phyloP scores from a whole-genome alignment of 805 yeast genomes.

The Zygotorulaspora chibaensis region DNA sequence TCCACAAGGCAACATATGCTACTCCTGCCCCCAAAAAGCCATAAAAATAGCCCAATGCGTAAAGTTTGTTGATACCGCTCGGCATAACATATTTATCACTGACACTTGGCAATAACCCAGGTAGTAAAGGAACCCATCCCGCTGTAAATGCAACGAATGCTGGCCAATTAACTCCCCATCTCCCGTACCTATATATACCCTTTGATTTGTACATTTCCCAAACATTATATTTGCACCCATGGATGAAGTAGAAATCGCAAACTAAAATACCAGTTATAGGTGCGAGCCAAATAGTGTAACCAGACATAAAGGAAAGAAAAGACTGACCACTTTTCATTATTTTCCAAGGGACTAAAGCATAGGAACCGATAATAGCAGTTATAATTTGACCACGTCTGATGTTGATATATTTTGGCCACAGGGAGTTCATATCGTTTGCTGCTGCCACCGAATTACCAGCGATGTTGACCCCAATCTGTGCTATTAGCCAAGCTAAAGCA shows the following conservation, averaged over 20 bases:
- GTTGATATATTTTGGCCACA: conserved; percentile 49
- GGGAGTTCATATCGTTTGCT: conserved; percentile 46
- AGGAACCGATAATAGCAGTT: conserved; percentile 38
- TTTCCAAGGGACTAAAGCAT: conserved; percentile 51
- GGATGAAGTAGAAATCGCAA: conserved; percentile 48
- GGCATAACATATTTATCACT: conserved; percentile 54
- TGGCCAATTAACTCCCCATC: conserved; percentile 63
- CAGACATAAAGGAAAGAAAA: conserved; percentile 64
- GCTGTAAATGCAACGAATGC: conserved; percentile 54
- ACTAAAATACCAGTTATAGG: conserved; percentile 64
- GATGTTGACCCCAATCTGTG: conserved; percentile 66
- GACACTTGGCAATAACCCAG: conserved; percentile 39
- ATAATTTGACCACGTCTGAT: conserved; percentile 51
- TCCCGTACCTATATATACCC: conserved; percentile 46
- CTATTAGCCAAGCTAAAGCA: conserved; percentile 52
- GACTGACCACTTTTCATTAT: conserved; percentile 51
- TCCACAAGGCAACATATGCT: background rate
- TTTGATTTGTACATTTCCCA: conserved; percentile 50
- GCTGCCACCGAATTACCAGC: conserved; percentile 51
- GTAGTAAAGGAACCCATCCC: conserved; percentile 26
- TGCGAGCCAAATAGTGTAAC: conserved; percentile 66
- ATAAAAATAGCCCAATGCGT: conserved; percentile 37
- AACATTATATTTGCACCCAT: conserved; percentile 55
- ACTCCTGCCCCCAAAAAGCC: background rate
- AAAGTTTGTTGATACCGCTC: conserved; percentile 59